A percentile compares a stretch with the other conserved stretches of the same genome.
Evolutionary conservation across 108 stramenopile genomes (phyloP).

Genomic region (Nitzschia sp.): DNA sequence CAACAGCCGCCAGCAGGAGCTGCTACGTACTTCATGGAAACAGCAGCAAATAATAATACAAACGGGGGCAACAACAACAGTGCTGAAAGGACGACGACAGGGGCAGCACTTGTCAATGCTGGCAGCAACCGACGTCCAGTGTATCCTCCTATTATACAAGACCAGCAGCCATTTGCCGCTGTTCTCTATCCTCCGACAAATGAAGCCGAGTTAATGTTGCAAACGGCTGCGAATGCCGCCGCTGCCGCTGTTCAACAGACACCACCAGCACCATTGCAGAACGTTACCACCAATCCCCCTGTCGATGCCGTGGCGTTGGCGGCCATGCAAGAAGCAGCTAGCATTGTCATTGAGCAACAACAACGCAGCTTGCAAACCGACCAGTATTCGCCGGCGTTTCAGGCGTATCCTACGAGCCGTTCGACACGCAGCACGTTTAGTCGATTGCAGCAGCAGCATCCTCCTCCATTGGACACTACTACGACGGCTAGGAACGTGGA

Average conservation of each 20-base stretch:
- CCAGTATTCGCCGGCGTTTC: neutral
- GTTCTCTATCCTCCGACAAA: too few species aligned
- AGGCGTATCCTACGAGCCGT: conserved; percentile 4
- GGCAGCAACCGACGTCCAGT: too few species aligned
- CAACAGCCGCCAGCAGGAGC: too few species aligned
- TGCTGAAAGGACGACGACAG: too few species aligned
- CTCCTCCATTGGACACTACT: neutral
- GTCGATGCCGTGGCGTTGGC: conserved; percentile 20
- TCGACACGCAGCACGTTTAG: too few species aligned
- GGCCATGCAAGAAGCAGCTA: conserved; percentile 25
- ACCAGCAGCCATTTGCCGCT: too few species aligned
- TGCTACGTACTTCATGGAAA: neutral
- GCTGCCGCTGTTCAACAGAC: neutral
- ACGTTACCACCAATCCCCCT: neutral
- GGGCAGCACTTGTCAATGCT: too few species aligned
- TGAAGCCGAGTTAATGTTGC: too few species aligned
- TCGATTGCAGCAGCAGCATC: neutral
- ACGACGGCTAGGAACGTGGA: neutral
- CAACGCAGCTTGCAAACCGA: neutral
- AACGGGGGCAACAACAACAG: too few species aligned
- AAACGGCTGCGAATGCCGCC: neutral
- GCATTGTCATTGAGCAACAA: conserved; percentile 3
- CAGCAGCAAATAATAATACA: too few species aligned
- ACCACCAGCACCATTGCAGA: neutral
- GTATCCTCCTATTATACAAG: too few species aligned